phyloP scores from a whole-genome alignment of 371 early-diverging fungal genomes.

The Choanephora cucurbitarum region DNA sequence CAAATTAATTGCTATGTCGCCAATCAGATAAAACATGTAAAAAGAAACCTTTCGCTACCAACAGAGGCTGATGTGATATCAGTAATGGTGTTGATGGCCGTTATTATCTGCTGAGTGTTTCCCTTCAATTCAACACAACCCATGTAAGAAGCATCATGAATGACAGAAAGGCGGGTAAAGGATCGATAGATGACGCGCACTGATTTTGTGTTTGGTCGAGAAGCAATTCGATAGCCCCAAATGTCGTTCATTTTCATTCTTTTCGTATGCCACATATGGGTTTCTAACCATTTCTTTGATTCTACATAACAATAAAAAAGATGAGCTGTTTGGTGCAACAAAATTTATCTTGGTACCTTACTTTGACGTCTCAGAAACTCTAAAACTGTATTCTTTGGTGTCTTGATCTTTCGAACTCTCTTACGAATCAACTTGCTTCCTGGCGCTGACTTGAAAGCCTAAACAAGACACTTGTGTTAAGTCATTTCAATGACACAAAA shows the following conservation, averaged over 20 bases:
- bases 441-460: conserved; percentile 20
- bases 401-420: conserved; percentile 38
- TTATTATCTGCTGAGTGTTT: conserved; percentile 39
- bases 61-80: conserved; percentile 68
- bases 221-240: conserved; percentile 86
- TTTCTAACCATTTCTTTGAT: conserved; percentile 89
- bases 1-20: background rate
- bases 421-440: conserved; percentile 8
- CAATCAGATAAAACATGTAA: background rate
- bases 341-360: conserved; percentile 6
- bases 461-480: background rate
- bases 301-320: conserved; percentile 27
- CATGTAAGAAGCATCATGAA: conserved; percentile 86
- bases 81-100: conserved; percentile 52
- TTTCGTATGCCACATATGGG: conserved; percentile 98
- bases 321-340: background rate
- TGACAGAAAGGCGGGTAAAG: conserved; percentile 67
- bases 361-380: conserved; percentile 64
- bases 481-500: too few relatives aligned
- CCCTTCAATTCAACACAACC: conserved; percentile 76
- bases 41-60: conserved; percentile 56
- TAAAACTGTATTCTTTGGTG: conserved; percentile 44
- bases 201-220: conserved; percentile 86
- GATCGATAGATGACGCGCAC: conserved; percentile 76
- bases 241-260: conserved; percentile 89